These are phyloP conservation scores for Acacia melanoxylon DNA, from an alignment of 306 rosid genomes.

Conservation along the genomic window DNA sequence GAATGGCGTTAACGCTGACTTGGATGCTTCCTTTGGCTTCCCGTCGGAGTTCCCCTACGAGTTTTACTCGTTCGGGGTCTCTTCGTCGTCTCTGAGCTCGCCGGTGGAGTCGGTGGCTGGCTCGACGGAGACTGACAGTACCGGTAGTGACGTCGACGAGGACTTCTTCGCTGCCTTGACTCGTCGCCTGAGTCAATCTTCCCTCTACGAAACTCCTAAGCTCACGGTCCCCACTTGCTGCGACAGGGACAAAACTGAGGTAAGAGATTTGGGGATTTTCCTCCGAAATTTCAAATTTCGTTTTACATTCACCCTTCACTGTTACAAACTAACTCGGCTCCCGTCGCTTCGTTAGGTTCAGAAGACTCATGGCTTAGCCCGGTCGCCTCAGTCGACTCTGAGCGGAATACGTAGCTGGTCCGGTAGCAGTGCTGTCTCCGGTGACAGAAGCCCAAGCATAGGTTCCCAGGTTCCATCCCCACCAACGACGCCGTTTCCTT, in stretches of 20 bases:
- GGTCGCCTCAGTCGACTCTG: constrained; percentile 86
- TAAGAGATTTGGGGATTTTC: neutral
- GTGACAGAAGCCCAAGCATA: constrained; percentile 71
- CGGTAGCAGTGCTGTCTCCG: constrained; percentile 47
- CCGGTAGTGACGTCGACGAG: constrained; percentile 80
- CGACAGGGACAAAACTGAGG: constrained; percentile 51
- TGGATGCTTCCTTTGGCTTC: constrained; percentile 29
- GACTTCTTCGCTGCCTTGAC: constrained; percentile 71
- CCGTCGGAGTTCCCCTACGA: constrained; percentile 84
- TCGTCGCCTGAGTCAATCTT: constrained; percentile 66
- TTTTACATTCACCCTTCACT: no score
- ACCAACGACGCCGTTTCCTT: constrained; percentile 56
- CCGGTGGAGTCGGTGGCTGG: constrained; percentile 51
- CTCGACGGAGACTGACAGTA: constrained; percentile 56
- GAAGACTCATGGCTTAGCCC: constrained; percentile 37
- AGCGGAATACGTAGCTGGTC: constrained; percentile 80
- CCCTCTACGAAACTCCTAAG: constrained; percentile 48
- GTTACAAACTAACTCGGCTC: neutral
- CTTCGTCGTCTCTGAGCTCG: constrained; percentile 33
- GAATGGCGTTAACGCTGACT: neutral
- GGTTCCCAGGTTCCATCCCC: constrained; percentile 78
- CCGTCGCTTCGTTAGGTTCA: neutral
- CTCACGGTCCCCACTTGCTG: constrained; percentile 37
- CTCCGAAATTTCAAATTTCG: neutral
- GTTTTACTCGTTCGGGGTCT: constrained; percentile 43